Evolutionary conservation across 2,329 filamentous ascomycete species (phyloP).

Genomic region (Parastagonospora nodorum): DNA sequence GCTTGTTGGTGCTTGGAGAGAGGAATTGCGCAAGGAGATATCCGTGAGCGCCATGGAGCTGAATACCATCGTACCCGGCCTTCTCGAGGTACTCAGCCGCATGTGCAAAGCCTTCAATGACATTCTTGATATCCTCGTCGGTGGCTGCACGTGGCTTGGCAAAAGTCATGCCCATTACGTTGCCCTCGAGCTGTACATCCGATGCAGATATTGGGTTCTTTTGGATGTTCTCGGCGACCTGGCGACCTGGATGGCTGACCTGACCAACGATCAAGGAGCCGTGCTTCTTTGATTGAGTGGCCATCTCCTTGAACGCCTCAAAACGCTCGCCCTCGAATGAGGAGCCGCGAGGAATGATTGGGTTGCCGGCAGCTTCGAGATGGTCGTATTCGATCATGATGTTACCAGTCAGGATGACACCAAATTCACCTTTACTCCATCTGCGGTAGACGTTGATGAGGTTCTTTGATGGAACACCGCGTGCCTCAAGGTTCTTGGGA

Average conservation of each 20-base stretch:
- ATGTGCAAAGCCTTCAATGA: constrained; percentile 66
- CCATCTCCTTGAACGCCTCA: constrained; percentile 62
- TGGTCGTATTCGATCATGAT: constrained; percentile 68
- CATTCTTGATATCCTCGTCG: constrained; percentile 58
- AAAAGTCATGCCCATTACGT: constrained; percentile 54
- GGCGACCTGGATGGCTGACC: constrained; percentile 67
- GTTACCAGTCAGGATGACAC: constrained; percentile 66
- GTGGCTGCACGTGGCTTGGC: constrained; percentile 60
- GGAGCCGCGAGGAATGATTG: constrained; percentile 63
- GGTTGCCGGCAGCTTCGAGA: constrained; percentile 60
- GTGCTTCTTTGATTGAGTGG: constrained; percentile 59
- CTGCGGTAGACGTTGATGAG: constrained; percentile 59
- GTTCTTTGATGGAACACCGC: constrained; percentile 60
- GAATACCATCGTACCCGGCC: constrained; percentile 62
- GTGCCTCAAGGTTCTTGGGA: constrained; percentile 55
- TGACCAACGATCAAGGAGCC: constrained; percentile 65
- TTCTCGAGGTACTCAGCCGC: constrained; percentile 66
- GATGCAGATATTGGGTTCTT: constrained; percentile 58
- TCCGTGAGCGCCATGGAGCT: constrained; percentile 53
- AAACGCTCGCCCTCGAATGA: constrained; percentile 63
- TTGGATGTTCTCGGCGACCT: constrained; percentile 54
- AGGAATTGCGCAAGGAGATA: constrained; percentile 56
- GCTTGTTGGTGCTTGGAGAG: constrained; percentile 48
- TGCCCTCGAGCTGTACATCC: constrained; percentile 44
- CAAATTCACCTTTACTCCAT: constrained; percentile 57